Percentiles rank a stretch among this genome's conserved stretches.
These are phyloP conservation scores for Asterella californica DNA, from an alignment of 225 moss, liverwort and hornwort species.

Conservation along the genomic window DNA sequence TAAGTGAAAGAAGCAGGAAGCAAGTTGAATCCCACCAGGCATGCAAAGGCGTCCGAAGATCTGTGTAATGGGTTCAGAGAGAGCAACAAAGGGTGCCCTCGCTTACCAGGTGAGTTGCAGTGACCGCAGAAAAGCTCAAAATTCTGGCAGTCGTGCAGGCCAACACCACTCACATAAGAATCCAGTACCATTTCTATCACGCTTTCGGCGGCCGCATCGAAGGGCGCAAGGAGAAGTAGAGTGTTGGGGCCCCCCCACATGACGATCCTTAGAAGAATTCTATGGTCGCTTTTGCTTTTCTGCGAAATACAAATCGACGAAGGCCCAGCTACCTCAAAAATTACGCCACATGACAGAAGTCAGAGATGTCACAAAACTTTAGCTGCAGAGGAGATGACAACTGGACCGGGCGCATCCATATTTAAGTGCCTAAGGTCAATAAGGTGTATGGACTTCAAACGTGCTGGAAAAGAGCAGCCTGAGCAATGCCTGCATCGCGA, in stretches of 20 bases:
- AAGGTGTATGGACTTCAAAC: neutral
- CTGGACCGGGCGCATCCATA: neutral
- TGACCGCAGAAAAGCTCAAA: conserved; percentile 44
- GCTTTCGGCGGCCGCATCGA: conserved; percentile 37
- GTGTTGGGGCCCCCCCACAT: conserved; percentile 50
- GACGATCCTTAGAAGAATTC: conserved; percentile 44
- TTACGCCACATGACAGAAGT: neutral
- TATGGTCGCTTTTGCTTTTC: conserved; percentile 24
- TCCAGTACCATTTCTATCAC: conserved; percentile 49
- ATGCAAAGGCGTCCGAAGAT: neutral
- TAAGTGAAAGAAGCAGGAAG: neutral
- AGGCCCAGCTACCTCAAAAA: neutral
- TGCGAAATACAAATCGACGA: neutral
- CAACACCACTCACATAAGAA: conserved; percentile 32
- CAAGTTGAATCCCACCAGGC: neutral
- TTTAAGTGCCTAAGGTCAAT: neutral
- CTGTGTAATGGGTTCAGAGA: no score
- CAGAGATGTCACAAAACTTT: neutral
- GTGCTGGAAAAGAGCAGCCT: neutral
- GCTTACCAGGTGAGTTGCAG: conserved; percentile 47
- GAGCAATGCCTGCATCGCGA: neutral
- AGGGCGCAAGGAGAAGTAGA: conserved; percentile 34
- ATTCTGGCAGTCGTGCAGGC: conserved; percentile 28
- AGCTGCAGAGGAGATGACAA: neutral
- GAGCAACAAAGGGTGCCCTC: neutral